Percentiles rank a stretch among this genome's conserved stretches.
phyloP scores from a whole-genome alignment of 2,329 filamentous ascomycete species.

The Hymenoscyphus fraxineus region DNA sequence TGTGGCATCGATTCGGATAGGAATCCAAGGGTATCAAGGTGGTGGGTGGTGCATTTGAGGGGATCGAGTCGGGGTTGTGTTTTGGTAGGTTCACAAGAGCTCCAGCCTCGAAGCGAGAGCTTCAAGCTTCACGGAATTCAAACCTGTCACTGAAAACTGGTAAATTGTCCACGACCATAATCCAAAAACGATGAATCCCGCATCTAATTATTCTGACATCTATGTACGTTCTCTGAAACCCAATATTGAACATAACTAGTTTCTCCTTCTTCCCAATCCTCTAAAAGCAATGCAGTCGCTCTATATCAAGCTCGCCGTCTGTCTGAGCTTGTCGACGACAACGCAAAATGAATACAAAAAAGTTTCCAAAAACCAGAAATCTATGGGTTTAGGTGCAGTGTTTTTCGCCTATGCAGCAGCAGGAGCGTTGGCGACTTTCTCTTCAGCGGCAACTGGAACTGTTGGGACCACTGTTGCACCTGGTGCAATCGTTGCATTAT shows the following conservation, averaged over 20 bases:
- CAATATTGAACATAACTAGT: not conserved
- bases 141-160: not conserved
- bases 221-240: not conserved
- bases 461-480: not conserved
- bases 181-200: not conserved
- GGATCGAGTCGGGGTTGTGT: slow-evolving; percentile 1
- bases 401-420: not conserved
- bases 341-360: not conserved
- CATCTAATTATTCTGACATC: not conserved
- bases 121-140: not conserved
- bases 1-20: slow-evolving; percentile 16
- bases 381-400: not conserved
- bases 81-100: slow-evolving; percentile 9
- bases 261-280: not conserved
- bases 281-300: not conserved
- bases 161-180: not conserved
- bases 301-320: not conserved
- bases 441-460: not conserved
- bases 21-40: slow-evolving; percentile 8
- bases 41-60: slow-evolving; percentile 12
- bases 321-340: not conserved
- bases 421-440: not conserved
- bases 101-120: slow-evolving; percentile 9
- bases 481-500: not conserved
- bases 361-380: not conserved